Conservation (phyloP, 495 filamentous ascomycete genomes). For the Hyphodiscus hymeniophilus region DNA sequence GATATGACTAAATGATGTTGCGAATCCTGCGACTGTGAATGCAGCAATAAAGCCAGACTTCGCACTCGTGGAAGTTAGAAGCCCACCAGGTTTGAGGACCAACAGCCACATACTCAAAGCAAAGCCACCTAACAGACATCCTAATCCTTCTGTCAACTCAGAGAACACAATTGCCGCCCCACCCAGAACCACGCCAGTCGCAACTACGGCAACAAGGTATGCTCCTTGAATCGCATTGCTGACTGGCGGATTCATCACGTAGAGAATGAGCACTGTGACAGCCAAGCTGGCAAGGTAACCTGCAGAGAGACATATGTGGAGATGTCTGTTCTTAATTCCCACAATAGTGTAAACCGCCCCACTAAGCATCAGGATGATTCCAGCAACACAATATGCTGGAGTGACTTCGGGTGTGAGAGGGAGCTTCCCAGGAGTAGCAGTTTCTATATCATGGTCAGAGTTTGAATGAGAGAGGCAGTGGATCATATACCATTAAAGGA, state of each 20-base stretch:
- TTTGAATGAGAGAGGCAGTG: not conserved
- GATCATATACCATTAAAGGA: slow-evolving; percentile 18
- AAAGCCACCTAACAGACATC: slow-evolving; percentile 83
- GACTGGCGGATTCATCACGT: slow-evolving; percentile 80
- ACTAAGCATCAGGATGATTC: slow-evolving; percentile 62
- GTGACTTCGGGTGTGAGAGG: slow-evolving; percentile 70
- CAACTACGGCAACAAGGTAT: slow-evolving; percentile 72
- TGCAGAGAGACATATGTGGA: slow-evolving; percentile 75
- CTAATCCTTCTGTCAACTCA: slow-evolving; percentile 80
- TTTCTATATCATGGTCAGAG: slow-evolving; percentile 24
- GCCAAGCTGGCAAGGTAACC: slow-evolving; percentile 65
- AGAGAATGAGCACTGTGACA: slow-evolving; percentile 77
- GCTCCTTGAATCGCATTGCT: slow-evolving; percentile 73
- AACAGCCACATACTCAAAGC: slow-evolving; percentile 89
- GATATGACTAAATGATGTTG: slow-evolving; percentile 68
- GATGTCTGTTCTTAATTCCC: slow-evolving; percentile 77
- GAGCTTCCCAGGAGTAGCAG: slow-evolving; percentile 39
- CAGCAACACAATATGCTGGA: slow-evolving; percentile 71
- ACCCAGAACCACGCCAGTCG: slow-evolving; percentile 72
- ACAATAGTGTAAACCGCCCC: slow-evolving; percentile 65
- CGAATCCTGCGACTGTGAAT: slow-evolving; percentile 59
- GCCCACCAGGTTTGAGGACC: slow-evolving; percentile 65
- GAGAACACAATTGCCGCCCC: slow-evolving; percentile 68
- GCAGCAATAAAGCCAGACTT: slow-evolving; percentile 69
- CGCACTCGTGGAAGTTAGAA: slow-evolving; percentile 50